Evolutionary conservation across 2,329 filamentous ascomycete species (phyloP), one percentile per base, ranked within the genome.

Genomic region (Arthrobotrys pseudoclavata): DNA sequence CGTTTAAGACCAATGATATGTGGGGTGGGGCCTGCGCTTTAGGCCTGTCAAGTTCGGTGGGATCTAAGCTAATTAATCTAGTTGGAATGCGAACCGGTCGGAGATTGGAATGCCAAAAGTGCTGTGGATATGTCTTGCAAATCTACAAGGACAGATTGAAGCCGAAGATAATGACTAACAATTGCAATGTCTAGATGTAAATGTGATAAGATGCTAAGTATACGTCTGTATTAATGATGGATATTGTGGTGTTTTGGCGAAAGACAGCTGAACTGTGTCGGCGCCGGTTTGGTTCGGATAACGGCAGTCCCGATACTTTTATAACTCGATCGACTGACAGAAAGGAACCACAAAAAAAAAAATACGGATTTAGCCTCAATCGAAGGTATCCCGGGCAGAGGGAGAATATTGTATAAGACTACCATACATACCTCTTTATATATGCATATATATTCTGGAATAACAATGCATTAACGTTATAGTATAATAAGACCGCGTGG

Each of bases 211-310:
- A n/a, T n/a, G n/a, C n/a, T 31, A 5, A 18, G 1, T 31, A 15
- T 13, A 50, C 26, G 22, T 1, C 4, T 53, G 26, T 18, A 20
- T 12, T 4, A 5, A 15, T 29, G 26, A 15, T 22, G 40, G 40
- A 4, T 42, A n/a, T 45, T 6, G 12, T 62, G 57, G 20, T 31
- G 57, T 45, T 60, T 24, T 10, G 26, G n/a, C n/a, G n/a, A n/a
- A n/a, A n/a, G n/a, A n/a, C n/a, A 60, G 29, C 7, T 34, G 3
- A 9, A 9, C 12, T 20, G 20, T 10, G 45, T 20, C 18, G 37
- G 13, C 5, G 15, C 40, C 57, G 68, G 57, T 37, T 64, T 37
- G 37, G 31, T 66, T 66, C 48, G 69, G 69, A 72, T 70, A 53
- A 31, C 45, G 26, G 22, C 42, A 62, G 42, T 62, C 42, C 55